A percentile compares a stretch with the other conserved stretches of the same genome.
phyloP scores from a whole-genome alignment of 768 basidiomycete genomes.

The Leccinum boreale region DNA sequence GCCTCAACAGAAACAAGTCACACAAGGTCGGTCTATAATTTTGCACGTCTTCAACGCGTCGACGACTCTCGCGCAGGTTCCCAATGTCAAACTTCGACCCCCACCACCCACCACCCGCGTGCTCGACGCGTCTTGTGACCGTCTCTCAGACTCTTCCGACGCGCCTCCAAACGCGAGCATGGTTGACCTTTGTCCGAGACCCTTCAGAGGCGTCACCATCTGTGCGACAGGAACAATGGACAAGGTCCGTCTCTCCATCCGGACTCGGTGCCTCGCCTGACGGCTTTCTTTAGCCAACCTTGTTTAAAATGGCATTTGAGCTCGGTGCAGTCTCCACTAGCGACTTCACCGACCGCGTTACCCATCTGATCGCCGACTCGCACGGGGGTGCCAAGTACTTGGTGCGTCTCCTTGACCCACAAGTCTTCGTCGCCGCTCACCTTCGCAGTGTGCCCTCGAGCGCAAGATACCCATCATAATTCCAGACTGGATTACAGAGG shows the following conservation, averaged over 20 bases:
- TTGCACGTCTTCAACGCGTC: neutral
- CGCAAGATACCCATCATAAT: conserved; percentile 75
- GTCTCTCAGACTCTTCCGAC: conserved; percentile 48
- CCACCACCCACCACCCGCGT: conserved; percentile 37
- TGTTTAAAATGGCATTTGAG: conserved; percentile 76
- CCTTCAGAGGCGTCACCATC: conserved; percentile 60
- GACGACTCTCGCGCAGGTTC: conserved; percentile 49
- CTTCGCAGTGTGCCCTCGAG: conserved; percentile 72
- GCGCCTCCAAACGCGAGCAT: conserved; percentile 42
- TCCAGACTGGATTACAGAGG: conserved; percentile 73
- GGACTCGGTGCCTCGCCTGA: conserved; percentile 4
- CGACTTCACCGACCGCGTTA: conserved; percentile 83
- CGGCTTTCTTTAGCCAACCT: conserved; percentile 43
- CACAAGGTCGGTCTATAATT: conserved; percentile 44
- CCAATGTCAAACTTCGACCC: conserved; percentile 79
- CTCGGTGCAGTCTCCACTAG: conserved; percentile 70
- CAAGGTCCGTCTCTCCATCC: conserved; percentile 51
- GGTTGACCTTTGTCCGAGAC: conserved; percentile 56
- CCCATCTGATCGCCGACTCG: conserved; percentile 80
- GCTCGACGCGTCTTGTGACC: conserved; percentile 31
- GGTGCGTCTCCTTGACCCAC: conserved; percentile 39
- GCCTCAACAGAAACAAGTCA: conserved; percentile 54
- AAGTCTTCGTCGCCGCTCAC: neutral
- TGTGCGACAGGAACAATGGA: conserved; percentile 79
- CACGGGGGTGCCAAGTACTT: conserved; percentile 83